Conservation (phyloP, 441 rosid species). For the Theobroma grandiflorum region DNA sequence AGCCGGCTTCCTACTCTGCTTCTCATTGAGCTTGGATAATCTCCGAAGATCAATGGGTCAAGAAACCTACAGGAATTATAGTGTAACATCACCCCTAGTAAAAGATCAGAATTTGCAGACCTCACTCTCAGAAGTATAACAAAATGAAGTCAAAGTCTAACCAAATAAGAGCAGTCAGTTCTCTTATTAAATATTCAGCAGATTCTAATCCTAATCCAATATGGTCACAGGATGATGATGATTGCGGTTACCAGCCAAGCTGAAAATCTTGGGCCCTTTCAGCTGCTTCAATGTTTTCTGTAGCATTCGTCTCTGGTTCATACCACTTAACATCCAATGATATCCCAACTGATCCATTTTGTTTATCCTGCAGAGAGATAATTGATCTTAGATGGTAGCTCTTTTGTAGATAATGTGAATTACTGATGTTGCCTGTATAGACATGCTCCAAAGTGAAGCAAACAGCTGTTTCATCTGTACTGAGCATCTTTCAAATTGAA, state of each 20-base stretch:
- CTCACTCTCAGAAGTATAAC: background rate
- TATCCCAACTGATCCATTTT: constrained; percentile 68
- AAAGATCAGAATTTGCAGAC: background rate
- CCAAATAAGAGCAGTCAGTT: no score
- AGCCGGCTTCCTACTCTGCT: constrained; percentile 73
- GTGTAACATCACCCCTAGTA: background rate
- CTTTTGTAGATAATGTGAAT: background rate
- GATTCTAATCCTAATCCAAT: background rate
- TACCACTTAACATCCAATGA: constrained; percentile 73
- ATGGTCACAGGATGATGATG: background rate
- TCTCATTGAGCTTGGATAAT: constrained; percentile 92
- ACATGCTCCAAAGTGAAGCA: background rate
- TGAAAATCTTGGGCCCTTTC: constrained; percentile 88
- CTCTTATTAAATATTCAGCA: background rate
- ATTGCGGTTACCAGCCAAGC: constrained; percentile 72
- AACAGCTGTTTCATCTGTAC: background rate
- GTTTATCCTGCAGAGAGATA: constrained; percentile 47
- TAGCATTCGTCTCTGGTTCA: constrained; percentile 57
- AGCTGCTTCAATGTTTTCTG: constrained; percentile 63
- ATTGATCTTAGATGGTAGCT: background rate
- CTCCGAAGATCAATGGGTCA: constrained; percentile 86
- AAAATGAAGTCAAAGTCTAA: background rate
- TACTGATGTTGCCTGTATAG: constrained; percentile 4
- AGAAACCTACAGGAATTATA: constrained; percentile 61
- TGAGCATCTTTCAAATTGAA: background rate